Evolutionary conservation across 2,329 filamentous ascomycete species (phyloP).

Genomic region (Xylariaceae sp.): DNA sequence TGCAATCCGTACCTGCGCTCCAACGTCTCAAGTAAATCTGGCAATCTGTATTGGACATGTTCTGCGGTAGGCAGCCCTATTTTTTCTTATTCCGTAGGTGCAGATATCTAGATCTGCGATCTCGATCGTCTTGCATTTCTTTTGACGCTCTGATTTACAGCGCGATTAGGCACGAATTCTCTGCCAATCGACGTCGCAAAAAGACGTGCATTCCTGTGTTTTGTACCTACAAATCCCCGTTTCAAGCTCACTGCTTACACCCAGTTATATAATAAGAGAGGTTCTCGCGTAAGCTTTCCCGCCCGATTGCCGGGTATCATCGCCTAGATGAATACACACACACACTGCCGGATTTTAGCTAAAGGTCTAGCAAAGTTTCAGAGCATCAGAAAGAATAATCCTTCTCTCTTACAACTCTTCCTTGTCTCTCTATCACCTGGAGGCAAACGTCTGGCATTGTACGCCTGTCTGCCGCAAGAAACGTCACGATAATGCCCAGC

Average conservation of each 20-base stretch:
- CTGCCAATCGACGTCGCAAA: too few relatives aligned
- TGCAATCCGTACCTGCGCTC: background rate
- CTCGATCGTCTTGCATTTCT: background rate
- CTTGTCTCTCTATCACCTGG: background rate
- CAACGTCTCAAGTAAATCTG: background rate
- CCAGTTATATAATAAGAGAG: background rate
- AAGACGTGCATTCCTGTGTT: too few relatives aligned
- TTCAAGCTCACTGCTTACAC: background rate
- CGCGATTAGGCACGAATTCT: too few relatives aligned
- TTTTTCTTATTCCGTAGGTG: background rate
- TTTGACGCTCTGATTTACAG: background rate
- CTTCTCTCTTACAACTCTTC: background rate
- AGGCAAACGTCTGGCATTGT: background rate
- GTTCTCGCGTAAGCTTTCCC: background rate
- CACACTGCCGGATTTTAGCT: background rate
- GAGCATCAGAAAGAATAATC: background rate
- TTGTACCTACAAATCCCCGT: too few relatives aligned
- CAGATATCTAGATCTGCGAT: background rate
- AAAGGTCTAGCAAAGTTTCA: background rate
- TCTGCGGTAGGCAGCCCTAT: background rate
- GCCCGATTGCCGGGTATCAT: background rate
- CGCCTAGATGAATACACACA: background rate
- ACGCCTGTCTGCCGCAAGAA: background rate
- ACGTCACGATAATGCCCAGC: background rate
- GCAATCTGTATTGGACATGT: background rate